Evolutionary conservation across 2,329 filamentous ascomycete genomes (phyloP).

Genomic region (Alternaria triticimaculans): DNA sequence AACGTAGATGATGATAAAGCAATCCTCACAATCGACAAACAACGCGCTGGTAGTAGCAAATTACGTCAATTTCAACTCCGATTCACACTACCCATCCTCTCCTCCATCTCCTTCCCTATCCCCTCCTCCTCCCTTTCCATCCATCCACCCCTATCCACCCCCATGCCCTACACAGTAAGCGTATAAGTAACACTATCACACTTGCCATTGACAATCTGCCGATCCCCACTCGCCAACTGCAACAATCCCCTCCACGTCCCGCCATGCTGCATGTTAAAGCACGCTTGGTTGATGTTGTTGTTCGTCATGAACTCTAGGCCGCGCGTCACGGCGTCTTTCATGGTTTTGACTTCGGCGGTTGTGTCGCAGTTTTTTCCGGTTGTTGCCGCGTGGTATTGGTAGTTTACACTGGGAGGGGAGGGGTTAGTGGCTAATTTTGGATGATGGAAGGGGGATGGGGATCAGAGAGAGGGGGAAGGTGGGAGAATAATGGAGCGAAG

Average conservation of each 20-base stretch:
- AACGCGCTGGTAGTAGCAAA: no score
- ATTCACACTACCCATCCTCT: no score
- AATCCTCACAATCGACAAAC: no score
- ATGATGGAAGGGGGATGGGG: no score
- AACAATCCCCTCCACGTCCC: background rate
- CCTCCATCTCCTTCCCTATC: no score
- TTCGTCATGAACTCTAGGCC: background rate
- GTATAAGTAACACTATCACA: background rate
- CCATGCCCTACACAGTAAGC: background rate
- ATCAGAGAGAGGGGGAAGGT: no score
- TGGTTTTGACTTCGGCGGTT: background rate
- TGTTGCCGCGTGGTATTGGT: background rate
- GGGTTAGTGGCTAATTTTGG: no score
- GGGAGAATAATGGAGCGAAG: no score
- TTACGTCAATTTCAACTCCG: no score
- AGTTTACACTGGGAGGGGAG: background rate
- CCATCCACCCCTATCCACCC: no score
- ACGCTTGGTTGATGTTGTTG: background rate
- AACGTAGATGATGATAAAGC: no score
- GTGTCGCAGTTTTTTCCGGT: background rate
- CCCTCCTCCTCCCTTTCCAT: no score
- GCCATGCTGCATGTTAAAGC: background rate
- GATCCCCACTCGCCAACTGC: background rate
- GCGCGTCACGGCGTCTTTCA: background rate
- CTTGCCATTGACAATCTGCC: background rate